These are phyloP conservation scores for Agaricus bisporus DNA, from an alignment of 768 basidiomycete genomes.

Conservation along the genomic window DNA sequence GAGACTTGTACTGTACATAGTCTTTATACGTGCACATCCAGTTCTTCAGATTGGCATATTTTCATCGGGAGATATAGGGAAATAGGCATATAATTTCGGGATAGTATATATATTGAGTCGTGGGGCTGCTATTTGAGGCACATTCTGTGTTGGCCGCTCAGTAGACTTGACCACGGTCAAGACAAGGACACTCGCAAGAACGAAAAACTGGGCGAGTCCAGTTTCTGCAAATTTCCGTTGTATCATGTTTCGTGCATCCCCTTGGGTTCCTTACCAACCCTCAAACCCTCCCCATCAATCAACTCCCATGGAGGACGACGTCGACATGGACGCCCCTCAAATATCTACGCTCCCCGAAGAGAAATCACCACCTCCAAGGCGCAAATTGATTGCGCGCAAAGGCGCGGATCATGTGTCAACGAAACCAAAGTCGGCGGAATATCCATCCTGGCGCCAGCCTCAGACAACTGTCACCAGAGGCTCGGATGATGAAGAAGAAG, in stretches of 20 bases:
- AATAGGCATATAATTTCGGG: background rate
- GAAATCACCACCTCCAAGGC: conserved; percentile 54
- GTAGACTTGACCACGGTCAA: background rate
- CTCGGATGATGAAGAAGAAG: conserved; percentile 46
- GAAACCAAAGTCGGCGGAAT: conserved; percentile 15
- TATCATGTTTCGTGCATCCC: conserved; percentile 52
- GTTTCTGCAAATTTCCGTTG: background rate
- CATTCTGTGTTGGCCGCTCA: background rate
- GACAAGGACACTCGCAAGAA: background rate
- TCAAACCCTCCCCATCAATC: conserved; percentile 20
- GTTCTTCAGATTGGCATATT: no score
- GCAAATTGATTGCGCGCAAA: background rate
- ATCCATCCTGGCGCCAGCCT: conserved; percentile 25
- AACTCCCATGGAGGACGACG: conserved; percentile 35
- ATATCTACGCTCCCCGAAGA: conserved; percentile 77
- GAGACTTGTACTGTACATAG: no score
- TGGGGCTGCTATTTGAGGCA: conserved; percentile 8
- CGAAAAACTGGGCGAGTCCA: background rate
- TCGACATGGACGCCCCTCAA: conserved; percentile 74
- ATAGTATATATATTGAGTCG: no score
- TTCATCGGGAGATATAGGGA: no score
- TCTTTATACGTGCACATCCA: no score
- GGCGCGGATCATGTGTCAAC: conserved; percentile 20
- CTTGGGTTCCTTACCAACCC: conserved; percentile 55
- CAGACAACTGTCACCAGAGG: conserved; percentile 15